Evolutionary conservation across 225 moss, liverwort and hornwort species (phyloP).

Genomic region (Marchantia polymorpha): DNA sequence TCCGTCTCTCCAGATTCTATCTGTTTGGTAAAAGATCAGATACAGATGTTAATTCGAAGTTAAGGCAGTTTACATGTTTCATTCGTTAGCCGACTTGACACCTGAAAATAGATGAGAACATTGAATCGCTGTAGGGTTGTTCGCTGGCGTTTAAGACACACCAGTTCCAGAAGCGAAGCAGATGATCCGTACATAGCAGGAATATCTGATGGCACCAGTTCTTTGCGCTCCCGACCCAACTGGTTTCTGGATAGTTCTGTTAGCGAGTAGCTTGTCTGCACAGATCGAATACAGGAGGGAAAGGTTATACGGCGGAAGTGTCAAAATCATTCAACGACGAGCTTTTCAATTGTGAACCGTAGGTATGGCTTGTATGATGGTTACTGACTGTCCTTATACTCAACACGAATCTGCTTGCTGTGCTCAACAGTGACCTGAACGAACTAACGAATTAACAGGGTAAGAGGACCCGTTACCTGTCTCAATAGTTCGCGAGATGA

Average conservation of each 20-base stretch:
- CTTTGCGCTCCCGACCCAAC: conserved; percentile 80
- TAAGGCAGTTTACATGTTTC: too few relatives aligned
- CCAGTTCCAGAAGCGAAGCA: conserved; percentile 77
- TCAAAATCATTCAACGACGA: too few relatives aligned
- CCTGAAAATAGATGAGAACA: not conserved
- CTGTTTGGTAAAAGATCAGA: conserved; percentile 42
- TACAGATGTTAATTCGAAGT: not conserved
- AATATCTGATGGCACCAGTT: conserved; percentile 83
- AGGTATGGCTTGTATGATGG: too few relatives aligned
- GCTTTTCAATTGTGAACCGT: too few relatives aligned
- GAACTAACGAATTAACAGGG: not conserved
- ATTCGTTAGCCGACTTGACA: not conserved
- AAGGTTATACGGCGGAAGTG: too few relatives aligned
- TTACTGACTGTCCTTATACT: too few relatives aligned
- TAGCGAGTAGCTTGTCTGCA: conserved; percentile 88
- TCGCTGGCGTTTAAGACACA: conserved; percentile 24
- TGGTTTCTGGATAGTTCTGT: conserved; percentile 87
- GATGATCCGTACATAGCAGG: conserved; percentile 80
- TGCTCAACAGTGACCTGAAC: not conserved
- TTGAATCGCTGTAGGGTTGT: not conserved
- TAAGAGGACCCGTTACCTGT: conserved; percentile 51
- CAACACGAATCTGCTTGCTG: too few relatives aligned
- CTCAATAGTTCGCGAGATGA: conserved; percentile 91
- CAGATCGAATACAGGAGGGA: too few relatives aligned
- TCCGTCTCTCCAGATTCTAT: conserved; percentile 96